These are phyloP conservation scores for Kodamaea derodonti DNA, from an alignment of 1,139 yeast species.

Conservation along the genomic window DNA sequence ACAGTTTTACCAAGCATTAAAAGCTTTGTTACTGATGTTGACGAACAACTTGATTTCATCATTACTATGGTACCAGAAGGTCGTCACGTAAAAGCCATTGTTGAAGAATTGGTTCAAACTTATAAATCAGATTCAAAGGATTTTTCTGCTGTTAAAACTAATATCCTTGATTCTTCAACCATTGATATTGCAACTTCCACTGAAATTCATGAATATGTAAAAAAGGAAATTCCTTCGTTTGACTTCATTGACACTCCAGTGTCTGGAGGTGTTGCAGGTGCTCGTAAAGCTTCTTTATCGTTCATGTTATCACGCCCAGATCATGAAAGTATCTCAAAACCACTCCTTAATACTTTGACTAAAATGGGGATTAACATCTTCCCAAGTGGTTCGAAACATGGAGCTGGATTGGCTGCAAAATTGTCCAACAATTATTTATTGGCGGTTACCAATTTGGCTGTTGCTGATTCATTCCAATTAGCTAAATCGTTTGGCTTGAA, in stretches of 20 bases:
- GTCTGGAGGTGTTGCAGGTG: slow-evolving; percentile 61
- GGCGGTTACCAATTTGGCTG: slow-evolving; percentile 57
- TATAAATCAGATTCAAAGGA: slow-evolving; percentile 18
- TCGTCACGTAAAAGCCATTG: slow-evolving; percentile 45
- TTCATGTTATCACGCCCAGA: slow-evolving; percentile 51
- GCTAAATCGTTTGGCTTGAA: slow-evolving; percentile 54
- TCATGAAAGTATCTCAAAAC: slow-evolving; percentile 24
- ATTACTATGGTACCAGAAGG: slow-evolving; percentile 63
- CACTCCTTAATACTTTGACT: slow-evolving; percentile 27
- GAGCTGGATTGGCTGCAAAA: slow-evolving; percentile 58
- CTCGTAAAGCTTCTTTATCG: slow-evolving; percentile 51
- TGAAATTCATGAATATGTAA: slow-evolving; percentile 36
- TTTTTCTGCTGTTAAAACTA: slow-evolving; percentile 13
- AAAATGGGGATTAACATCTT: slow-evolving; percentile 53
- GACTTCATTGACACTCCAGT: slow-evolving; percentile 59
- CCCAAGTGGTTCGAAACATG: slow-evolving; percentile 51
- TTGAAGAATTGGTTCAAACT: slow-evolving; percentile 33
- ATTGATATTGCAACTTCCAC: slow-evolving; percentile 51
- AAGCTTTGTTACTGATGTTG: slow-evolving; percentile 36
- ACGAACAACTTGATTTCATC: slow-evolving; percentile 37
- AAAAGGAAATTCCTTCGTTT: slow-evolving; percentile 27
- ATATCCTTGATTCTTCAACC: slow-evolving; percentile 51
- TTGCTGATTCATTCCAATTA: slow-evolving; percentile 57
- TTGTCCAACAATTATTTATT: slow-evolving; percentile 56
- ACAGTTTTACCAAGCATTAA: slow-evolving; percentile 20